Percentiles rank a stretch among this genome's conserved stretches.
Conservation (phyloP, 2,329 filamentous ascomycete species). For the Aureobasidium sp. region DNA sequence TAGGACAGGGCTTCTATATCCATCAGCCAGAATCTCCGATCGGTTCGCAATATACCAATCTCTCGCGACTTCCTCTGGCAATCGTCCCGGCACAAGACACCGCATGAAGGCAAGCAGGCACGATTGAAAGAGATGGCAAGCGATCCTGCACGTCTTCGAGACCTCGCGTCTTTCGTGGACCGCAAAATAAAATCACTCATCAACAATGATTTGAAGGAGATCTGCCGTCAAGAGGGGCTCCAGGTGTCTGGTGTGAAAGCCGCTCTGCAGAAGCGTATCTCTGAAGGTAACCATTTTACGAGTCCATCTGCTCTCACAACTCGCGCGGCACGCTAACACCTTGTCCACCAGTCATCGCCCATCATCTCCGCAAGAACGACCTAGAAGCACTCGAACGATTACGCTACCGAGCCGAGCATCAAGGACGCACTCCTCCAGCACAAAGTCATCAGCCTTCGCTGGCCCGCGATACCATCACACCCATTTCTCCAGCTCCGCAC, state of each 20-base stretch:
- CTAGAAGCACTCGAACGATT: conserved; percentile 31
- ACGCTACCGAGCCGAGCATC: conserved; percentile 34
- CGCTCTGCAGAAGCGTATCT: conserved; percentile 70
- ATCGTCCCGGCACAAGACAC: background rate
- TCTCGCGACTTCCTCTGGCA: background rate
- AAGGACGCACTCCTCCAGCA: conserved; percentile 31
- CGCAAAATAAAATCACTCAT: conserved; percentile 48
- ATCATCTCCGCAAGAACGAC: conserved; percentile 30
- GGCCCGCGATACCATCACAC: conserved; percentile 7
- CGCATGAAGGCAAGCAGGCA: background rate
- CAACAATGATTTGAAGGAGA: conserved; percentile 63
- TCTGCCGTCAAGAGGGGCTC: conserved; percentile 68
- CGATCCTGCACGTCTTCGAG: background rate
- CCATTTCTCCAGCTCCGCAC: conserved; percentile 10
- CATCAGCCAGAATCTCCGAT: background rate
- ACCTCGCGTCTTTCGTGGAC: conserved; percentile 27
- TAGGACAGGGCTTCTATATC: background rate
- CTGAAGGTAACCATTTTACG: conserved; percentile 51
- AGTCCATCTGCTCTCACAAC: conserved; percentile 31
- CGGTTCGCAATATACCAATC: background rate
- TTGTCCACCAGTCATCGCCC: conserved; percentile 32
- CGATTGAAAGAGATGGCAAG: conserved; percentile 5
- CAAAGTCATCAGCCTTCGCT: background rate
- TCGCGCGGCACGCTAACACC: background rate
- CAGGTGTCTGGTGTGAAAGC: conserved; percentile 79